These are phyloP conservation scores for Gynostemma pentaphyllum DNA, from an alignment of 306 rosid genomes.

Conservation along the genomic window DNA sequence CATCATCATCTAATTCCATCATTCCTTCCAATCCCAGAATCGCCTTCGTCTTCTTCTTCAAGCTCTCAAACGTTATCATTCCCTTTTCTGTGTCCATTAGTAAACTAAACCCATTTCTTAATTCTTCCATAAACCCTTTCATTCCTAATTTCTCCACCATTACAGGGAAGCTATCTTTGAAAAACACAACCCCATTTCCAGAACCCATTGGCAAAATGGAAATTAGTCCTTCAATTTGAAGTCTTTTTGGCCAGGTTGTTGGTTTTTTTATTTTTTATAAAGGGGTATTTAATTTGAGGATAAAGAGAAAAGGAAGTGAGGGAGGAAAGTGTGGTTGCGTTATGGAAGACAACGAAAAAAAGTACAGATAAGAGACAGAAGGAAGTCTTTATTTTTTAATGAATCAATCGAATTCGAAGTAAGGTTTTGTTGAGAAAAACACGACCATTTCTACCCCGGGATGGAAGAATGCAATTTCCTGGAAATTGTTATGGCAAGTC, in stretches of 20 bases:
- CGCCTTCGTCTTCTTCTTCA: conserved; percentile 63
- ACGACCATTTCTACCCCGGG: conserved; percentile 2
- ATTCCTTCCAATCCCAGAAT: conserved; percentile 60
- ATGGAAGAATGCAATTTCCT: too few relatives aligned
- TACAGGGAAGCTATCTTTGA: conserved; percentile 53
- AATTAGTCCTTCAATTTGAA: not conserved
- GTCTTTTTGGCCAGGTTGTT: not conserved
- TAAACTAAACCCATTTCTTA: conserved; percentile 52
- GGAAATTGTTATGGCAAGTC: too few relatives aligned
- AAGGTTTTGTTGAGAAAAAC: not conserved
- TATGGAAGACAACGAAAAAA: not conserved
- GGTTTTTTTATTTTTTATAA: not conserved
- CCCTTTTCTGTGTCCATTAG: conserved; percentile 53
- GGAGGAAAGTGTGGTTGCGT: not conserved
- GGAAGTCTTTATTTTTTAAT: not conserved
- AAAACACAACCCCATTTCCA: conserved; percentile 23
- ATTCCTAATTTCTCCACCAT: conserved; percentile 65
- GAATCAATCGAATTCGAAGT: not conserved
- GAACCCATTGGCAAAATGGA: conserved; percentile 10
- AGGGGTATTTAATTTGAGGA: not conserved
- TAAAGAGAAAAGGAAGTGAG: not conserved
- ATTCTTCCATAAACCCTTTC: conserved; percentile 68
- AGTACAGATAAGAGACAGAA: not conserved
- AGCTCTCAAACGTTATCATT: conserved; percentile 65
- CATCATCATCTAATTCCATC: conserved; percentile 63